Evolutionary conservation across 2,329 filamentous ascomycete species (phyloP).

Genomic region (Penicillium capsulatum): DNA sequence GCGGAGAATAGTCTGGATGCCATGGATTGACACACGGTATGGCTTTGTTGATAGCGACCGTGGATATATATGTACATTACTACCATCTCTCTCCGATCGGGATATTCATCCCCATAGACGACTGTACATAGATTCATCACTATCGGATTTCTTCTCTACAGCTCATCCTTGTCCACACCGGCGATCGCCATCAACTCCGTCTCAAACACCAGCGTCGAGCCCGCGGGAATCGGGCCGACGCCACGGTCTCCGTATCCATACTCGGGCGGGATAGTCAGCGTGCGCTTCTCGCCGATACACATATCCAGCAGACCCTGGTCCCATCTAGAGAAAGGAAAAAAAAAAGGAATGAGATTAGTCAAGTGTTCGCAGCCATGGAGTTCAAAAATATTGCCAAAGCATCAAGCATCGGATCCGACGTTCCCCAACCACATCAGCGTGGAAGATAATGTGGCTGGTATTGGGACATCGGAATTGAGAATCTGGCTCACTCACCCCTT

Average conservation of each 20-base stretch:
- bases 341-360: neutral
- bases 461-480: too few species aligned
- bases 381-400: too few species aligned
- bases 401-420: too few species aligned
- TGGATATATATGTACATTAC: neutral
- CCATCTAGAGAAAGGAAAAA: constrained; percentile 57
- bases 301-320: constrained; percentile 85
- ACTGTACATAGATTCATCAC: constrained; percentile 3
- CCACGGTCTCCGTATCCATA: constrained; percentile 73
- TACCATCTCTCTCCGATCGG: too few species aligned
- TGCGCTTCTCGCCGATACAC: constrained; percentile 93
- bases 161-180: constrained; percentile 57
- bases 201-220: constrained; percentile 82
- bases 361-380: neutral
- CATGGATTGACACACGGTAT: constrained; percentile 52
- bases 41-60: neutral
- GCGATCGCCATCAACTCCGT: constrained; percentile 83
- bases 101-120: too few species aligned
- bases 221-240: constrained; percentile 78
- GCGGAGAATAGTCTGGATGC: constrained; percentile 48
- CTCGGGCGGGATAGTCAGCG: constrained; percentile 82
- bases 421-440: too few species aligned
- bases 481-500: constrained; percentile 74
- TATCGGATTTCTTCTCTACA: constrained; percentile 25
- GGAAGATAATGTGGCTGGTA: too few species aligned